Conservation (phyloP, 2,329 filamentous ascomycete species). For the Chaetomiaceae sp. region DNA sequence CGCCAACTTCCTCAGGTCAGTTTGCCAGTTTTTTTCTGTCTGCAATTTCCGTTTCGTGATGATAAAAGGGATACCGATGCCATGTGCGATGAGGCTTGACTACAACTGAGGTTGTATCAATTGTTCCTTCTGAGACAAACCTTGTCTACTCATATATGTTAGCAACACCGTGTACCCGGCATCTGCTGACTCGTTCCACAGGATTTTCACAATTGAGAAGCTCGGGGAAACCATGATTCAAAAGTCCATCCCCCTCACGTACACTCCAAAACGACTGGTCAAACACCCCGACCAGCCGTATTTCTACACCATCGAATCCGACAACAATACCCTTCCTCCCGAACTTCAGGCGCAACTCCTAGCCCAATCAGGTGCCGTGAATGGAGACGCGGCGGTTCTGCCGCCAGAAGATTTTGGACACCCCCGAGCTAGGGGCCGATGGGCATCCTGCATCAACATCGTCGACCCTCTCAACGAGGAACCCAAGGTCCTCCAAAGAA, state of each 20-base stretch:
- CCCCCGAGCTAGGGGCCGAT: constrained; percentile 75
- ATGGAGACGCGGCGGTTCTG: constrained; percentile 66
- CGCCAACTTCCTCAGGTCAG: constrained; percentile 78
- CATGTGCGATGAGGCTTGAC: constrained; percentile 51
- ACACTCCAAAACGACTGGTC: constrained; percentile 84
- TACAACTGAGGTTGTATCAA: constrained; percentile 59
- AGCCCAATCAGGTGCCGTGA: constrained; percentile 64
- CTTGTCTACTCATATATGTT: not conserved
- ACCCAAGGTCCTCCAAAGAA: constrained; percentile 62
- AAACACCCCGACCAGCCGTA: constrained; percentile 83
- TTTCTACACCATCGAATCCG: constrained; percentile 91
- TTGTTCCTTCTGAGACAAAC: constrained; percentile 87
- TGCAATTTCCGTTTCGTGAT: constrained; percentile 49
- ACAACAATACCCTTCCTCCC: constrained; percentile 83
- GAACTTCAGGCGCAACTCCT: constrained; percentile 72
- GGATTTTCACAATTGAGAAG: constrained; percentile 89
- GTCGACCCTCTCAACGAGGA: constrained; percentile 79
- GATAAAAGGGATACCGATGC: constrained; percentile 59
- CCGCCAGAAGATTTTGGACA: constrained; percentile 85
- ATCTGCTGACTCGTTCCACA: constrained; percentile 36
- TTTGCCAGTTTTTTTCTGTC: constrained; percentile 29
- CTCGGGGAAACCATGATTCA: constrained; percentile 81
- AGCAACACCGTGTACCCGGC: not conserved
- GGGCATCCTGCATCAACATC: constrained; percentile 93
- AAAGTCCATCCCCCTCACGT: constrained; percentile 78